phyloP scores from a whole-genome alignment of 2,329 filamentous ascomycete genomes.

The Sordariomycetes sp. region DNA sequence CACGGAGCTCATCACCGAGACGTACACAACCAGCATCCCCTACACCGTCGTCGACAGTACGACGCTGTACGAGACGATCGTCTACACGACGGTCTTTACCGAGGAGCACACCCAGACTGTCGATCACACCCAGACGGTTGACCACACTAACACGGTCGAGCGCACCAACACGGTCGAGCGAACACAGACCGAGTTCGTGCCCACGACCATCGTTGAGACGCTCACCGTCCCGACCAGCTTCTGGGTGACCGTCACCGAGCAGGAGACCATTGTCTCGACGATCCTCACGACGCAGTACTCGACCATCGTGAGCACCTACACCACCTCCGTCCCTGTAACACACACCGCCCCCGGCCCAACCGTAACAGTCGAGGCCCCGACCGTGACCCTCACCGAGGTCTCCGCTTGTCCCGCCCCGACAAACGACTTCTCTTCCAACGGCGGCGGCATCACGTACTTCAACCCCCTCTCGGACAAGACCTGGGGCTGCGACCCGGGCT shows the following conservation, averaged over 20 bases:
- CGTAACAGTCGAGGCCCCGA: background rate
- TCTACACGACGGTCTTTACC: no score
- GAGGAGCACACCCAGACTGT: background rate
- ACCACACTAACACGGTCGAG: background rate
- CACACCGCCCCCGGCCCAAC: conserved; percentile 8
- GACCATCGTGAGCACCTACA: conserved; percentile 9
- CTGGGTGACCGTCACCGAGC: conserved; percentile 8
- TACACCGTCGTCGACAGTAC: no score
- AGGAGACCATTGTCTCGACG: conserved; percentile 3
- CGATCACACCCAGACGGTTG: background rate
- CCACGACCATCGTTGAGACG: conserved; percentile 7
- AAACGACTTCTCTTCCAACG: conserved; percentile 9
- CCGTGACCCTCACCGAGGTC: conserved; percentile 14
- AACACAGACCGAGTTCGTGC: conserved; percentile 2
- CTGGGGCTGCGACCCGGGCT: conserved; percentile 40
- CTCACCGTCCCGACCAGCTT: conserved; percentile 7
- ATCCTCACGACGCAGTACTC: conserved; percentile 10
- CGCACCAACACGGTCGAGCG: background rate
- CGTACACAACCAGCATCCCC: no score
- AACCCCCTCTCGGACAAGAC: conserved; percentile 25
- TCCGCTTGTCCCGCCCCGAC: conserved; percentile 13
- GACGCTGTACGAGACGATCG: no score
- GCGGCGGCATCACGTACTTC: conserved; percentile 12
- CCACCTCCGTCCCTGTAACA: conserved; percentile 7
- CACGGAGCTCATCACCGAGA: no score